These are phyloP conservation scores for Leptosphaerulina australis DNA, from an alignment of 2,329 filamentous ascomycete species.

Conservation along the genomic window DNA sequence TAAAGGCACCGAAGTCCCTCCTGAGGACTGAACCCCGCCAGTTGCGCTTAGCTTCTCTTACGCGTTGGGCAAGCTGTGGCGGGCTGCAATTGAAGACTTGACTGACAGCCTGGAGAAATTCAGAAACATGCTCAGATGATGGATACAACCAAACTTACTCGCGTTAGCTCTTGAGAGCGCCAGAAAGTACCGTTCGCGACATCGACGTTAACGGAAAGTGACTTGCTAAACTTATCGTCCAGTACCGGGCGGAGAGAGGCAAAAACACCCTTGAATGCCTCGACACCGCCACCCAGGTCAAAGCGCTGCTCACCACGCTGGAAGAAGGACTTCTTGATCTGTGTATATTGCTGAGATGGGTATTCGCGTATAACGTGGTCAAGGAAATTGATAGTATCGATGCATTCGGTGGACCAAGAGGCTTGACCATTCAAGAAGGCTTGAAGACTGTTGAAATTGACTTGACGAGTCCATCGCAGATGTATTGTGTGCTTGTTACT, in stretches of 20 bases:
- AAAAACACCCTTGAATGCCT: slow-evolving; percentile 89
- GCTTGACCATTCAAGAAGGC: slow-evolving; percentile 67
- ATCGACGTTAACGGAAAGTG: slow-evolving; percentile 84
- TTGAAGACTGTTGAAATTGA: slow-evolving; percentile 70
- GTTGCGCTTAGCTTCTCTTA: slow-evolving; percentile 30
- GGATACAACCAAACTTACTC: slow-evolving; percentile 23
- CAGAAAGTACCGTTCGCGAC: slow-evolving; percentile 93
- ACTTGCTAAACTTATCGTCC: slow-evolving; percentile 56
- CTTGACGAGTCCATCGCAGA: slow-evolving; percentile 67
- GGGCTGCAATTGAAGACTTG: slow-evolving; percentile 37
- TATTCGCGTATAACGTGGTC: slow-evolving; percentile 85
- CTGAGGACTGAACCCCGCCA: slow-evolving; percentile 37
- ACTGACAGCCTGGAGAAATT: slow-evolving; percentile 27
- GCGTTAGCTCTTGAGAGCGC: slow-evolving; percentile 52
- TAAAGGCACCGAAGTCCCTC: slow-evolving; percentile 51
- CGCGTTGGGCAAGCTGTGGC: slow-evolving; percentile 22
- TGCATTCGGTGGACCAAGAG: slow-evolving; percentile 60
- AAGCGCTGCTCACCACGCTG: slow-evolving; percentile 56
- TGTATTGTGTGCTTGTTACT: slow-evolving; percentile 64
- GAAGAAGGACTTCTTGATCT: slow-evolving; percentile 87
- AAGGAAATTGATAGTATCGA: slow-evolving; percentile 86
- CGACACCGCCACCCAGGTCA: slow-evolving; percentile 68
- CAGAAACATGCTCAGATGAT: background rate
- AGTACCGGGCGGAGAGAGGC: slow-evolving; percentile 80
- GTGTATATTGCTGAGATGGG: slow-evolving; percentile 70